Conservation (phyloP, 495 filamentous ascomycete genomes). For the Monascus purpureus region DNA sequence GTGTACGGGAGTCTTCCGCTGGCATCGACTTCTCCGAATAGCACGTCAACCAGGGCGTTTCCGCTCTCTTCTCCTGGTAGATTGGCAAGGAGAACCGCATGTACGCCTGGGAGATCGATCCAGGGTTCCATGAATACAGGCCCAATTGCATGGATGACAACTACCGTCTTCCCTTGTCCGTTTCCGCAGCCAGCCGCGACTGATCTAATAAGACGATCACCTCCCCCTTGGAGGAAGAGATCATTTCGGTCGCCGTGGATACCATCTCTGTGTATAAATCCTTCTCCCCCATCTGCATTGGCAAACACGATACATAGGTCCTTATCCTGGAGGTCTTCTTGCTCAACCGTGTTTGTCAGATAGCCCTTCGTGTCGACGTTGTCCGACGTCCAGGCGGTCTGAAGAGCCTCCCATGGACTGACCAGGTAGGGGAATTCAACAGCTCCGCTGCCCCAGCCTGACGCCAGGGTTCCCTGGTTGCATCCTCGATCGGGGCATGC, state of each 20-base stretch:
- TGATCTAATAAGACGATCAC: constrained; percentile 54
- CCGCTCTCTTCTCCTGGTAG: constrained; percentile 87
- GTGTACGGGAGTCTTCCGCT: constrained; percentile 86
- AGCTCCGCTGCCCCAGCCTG: constrained; percentile 83
- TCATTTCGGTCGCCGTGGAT: constrained; percentile 75
- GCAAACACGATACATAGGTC: constrained; percentile 56
- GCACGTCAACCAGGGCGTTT: constrained; percentile 66
- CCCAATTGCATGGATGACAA: constrained; percentile 84
- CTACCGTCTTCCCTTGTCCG: constrained; percentile 56
- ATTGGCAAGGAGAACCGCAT: constrained; percentile 74
- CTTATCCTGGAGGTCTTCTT: constrained; percentile 25
- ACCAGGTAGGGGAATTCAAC: constrained; percentile 79
- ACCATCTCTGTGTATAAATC: constrained; percentile 45
- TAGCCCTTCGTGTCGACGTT: constrained; percentile 46
- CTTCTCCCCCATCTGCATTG: constrained; percentile 50
- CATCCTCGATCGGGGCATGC: constrained; percentile 61
- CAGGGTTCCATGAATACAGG: constrained; percentile 75
- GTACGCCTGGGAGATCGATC: constrained; percentile 66
- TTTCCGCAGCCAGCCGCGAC: constrained; percentile 59
- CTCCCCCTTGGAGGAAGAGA: constrained; percentile 61
- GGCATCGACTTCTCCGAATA: constrained; percentile 76
- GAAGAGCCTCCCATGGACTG: constrained; percentile 53
- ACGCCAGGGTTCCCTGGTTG: constrained; percentile 71
- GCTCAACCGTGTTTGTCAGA: constrained; percentile 40
- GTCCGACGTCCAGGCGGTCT: constrained; percentile 42